phyloP scores from a whole-genome alignment of 2,329 filamentous ascomycete species.

The Trichoderma brevicompactum region DNA sequence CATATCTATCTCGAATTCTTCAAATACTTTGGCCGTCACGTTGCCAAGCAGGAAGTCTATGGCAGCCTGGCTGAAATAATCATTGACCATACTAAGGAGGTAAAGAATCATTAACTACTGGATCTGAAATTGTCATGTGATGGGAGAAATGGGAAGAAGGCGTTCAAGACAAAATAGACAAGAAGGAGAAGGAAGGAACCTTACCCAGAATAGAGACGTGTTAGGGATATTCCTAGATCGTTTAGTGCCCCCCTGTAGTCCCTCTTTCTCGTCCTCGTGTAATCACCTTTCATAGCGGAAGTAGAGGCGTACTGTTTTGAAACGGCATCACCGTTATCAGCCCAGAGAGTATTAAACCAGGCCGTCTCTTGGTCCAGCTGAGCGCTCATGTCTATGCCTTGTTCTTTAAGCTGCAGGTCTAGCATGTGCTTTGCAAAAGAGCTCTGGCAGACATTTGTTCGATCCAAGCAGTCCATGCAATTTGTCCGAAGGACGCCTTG shows the following conservation, averaged over 20 bases:
- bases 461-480: constrained; percentile 97
- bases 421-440: constrained; percentile 84
- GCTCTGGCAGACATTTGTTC: constrained; percentile 94
- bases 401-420: constrained; percentile 74
- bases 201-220: constrained; percentile 70
- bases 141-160: background rate
- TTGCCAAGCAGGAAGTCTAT: constrained; percentile 95
- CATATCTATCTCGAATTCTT: constrained; percentile 93
- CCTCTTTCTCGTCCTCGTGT: constrained; percentile 86
- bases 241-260: constrained; percentile 91
- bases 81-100: constrained; percentile 87
- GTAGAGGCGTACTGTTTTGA: constrained; percentile 96
- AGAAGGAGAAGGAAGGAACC: constrained; percentile 33
- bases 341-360: constrained; percentile 98
- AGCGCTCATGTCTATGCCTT: constrained; percentile 76
- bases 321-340: constrained; percentile 95
- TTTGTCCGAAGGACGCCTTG: constrained; percentile 86
- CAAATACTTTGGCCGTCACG: constrained; percentile 81
- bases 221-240: constrained; percentile 86
- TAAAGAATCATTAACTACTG: constrained; percentile 27
- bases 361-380: constrained; percentile 77
- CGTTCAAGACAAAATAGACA: background rate
- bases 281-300: constrained; percentile 94
- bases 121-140: background rate
- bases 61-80: constrained; percentile 93